phyloP scores from a whole-genome alignment of 768 basidiomycete species.

The Tricholomella constricta region DNA sequence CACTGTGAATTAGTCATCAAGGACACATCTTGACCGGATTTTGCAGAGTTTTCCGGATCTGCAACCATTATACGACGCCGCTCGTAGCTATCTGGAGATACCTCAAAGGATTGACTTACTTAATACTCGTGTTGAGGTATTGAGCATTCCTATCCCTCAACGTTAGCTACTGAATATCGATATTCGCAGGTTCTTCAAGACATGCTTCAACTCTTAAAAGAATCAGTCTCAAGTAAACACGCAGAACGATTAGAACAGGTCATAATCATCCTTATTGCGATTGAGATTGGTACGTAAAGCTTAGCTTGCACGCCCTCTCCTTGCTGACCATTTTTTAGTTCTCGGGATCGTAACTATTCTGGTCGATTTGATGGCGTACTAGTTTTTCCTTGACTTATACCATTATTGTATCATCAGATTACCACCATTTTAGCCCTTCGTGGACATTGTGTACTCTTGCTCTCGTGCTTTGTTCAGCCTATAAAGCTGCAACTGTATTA shows the following conservation, averaged over 20 bases:
- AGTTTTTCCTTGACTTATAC: neutral
- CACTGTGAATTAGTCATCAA: neutral
- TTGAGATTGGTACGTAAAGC: conserved; percentile 70
- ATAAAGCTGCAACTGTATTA: neutral
- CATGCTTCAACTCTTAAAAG: conserved; percentile 93
- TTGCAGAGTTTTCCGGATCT: conserved; percentile 88
- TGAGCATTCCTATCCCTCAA: conserved; percentile 20
- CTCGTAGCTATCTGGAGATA: conserved; percentile 92
- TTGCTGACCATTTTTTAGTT: conserved; percentile 67
- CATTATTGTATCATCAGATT: neutral
- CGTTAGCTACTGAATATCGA: neutral
- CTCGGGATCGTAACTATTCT: conserved; percentile 90
- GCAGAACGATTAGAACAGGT: conserved; percentile 92
- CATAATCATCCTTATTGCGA: conserved; percentile 86
- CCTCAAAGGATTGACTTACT: conserved; percentile 91
- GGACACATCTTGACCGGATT: neutral
- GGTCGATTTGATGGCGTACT: conserved; percentile 73
- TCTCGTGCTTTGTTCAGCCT: neutral
- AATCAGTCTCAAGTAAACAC: conserved; percentile 89
- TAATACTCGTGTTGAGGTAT: conserved; percentile 90
- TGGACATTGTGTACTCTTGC: neutral
- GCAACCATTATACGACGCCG: conserved; percentile 92
- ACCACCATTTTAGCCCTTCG: neutral
- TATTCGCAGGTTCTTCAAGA: conserved; percentile 82
- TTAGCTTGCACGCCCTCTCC: conserved; percentile 5